Evolutionary conservation across 164 flowering plant genomes (phyloP), one percentile per base, ranked within the genome.

Genomic region (Chimonanthus salicifolius): DNA sequence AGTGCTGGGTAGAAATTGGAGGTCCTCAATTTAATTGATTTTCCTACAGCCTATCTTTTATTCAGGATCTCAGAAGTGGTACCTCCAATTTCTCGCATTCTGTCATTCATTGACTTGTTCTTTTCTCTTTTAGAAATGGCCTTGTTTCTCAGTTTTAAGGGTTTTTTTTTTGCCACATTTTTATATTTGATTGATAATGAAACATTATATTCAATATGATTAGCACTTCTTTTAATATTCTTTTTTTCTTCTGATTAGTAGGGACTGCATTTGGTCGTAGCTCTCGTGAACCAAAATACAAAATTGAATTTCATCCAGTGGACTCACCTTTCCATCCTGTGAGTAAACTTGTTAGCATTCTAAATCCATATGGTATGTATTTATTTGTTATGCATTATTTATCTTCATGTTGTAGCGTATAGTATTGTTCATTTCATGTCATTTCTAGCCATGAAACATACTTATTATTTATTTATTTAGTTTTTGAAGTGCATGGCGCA

Each of bases 201-300:
- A 63, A 63, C 21, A 18, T 63, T 2, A 7, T 6, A 63, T 18
- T 21, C 66, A 7, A 33, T 63, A 21, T 63, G 21, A 33, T 63
- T 20, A 18, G 66, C 43, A 63, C 9, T 7, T 18, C 47, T 66
- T 43, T 45, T 43, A n/a, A 43, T 46, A n/a, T 10, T 66, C 49
- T 33, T 47, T 66, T 7, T 44, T 43, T 4, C 47, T 15, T 45
- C 11, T 66, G 68, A 66, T 43, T 13, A 13, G 48, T 66, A 45
- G 68, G 68, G 21, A 48, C 48, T 11, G 9, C 68, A 45, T 66
- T 66, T 66, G 68, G 68, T 43, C 68, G 49, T 44, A 66, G 68
- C 68, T 66, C 68, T 66, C 68, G 68, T 66, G 68, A 66, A 10
- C 68, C 68, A 66, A 66, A 66, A 66, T 66, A 66, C 68, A 66